Evolutionary conservation across 306 rosid genomes (phyloP).

Genomic region (Quercus agrifolia): DNA sequence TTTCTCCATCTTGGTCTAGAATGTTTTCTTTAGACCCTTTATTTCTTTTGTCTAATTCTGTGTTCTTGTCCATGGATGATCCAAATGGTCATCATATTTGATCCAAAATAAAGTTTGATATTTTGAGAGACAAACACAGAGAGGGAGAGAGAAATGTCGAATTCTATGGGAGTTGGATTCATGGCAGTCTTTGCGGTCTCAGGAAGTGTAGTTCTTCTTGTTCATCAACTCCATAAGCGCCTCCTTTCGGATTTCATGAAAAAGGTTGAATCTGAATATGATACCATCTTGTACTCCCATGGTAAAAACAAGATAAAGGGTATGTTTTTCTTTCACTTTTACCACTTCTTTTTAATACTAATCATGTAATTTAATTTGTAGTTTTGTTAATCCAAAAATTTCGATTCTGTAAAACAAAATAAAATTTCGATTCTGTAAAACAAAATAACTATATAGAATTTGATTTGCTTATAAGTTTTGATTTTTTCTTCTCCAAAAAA

Average conservation of each 20-base stretch:
- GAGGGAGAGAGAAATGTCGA: slow-evolving; percentile 37
- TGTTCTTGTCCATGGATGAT: neutral
- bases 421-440: neutral
- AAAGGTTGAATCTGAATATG: slow-evolving; percentile 51
- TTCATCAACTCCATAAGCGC: slow-evolving; percentile 71
- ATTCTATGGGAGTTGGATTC: slow-evolving; percentile 52
- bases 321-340: neutral
- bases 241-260: slow-evolving; percentile 71
- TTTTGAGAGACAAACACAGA: neutral
- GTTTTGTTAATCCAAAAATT: too few species aligned
- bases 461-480: too few species aligned
- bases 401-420: neutral
- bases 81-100: neutral
- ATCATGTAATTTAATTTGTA: neutral
- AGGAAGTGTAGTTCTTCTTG: slow-evolving; percentile 63
- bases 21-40: neutral
- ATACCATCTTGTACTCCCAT: slow-evolving; percentile 14
- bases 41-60: neutral
- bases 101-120: neutral
- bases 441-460: neutral
- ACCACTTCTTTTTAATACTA: neutral
- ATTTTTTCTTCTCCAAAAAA: neutral
- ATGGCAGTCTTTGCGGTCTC: slow-evolving; percentile 82
- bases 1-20: neutral
- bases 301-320: neutral